Conservation (phyloP, 2,329 filamentous ascomycete species). For the Albophoma yamanashiensis region DNA sequence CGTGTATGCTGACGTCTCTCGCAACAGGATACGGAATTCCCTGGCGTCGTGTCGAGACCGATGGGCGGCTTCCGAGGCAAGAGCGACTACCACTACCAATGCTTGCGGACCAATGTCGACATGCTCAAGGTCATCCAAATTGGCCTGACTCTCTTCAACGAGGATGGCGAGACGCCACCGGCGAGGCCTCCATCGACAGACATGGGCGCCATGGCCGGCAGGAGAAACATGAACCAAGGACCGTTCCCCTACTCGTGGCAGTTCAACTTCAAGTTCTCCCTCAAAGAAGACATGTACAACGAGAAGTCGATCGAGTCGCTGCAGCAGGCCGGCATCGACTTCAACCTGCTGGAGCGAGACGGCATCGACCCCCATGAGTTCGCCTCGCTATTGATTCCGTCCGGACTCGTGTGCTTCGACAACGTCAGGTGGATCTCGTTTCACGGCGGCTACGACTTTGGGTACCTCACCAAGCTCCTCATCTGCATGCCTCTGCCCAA, state of each 20-base stretch:
- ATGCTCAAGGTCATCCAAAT: constrained; percentile 96
- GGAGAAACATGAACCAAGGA: constrained; percentile 28
- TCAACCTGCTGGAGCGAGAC: constrained; percentile 69
- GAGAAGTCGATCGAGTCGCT: constrained; percentile 89
- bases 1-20: neutral
- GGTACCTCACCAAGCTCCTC: constrained; percentile 90
- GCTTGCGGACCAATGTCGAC: constrained; percentile 91
- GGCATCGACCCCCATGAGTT: constrained; percentile 89
- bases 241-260: constrained; percentile 88
- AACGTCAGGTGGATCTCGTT: constrained; percentile 95
- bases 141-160: constrained; percentile 85
- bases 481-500: constrained; percentile 73
- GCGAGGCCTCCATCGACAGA: constrained; percentile 46
- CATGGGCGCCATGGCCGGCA: constrained; percentile 22
- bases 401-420: constrained; percentile 77
- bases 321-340: constrained; percentile 86
- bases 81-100: constrained; percentile 98
- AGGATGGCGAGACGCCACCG: constrained; percentile 79
- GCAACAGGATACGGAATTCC: constrained; percentile 86
- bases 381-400: constrained; percentile 80
- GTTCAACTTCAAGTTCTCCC: constrained; percentile 96
- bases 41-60: constrained; percentile 89
- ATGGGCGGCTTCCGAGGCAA: constrained; percentile 93
- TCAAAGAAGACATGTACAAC: constrained; percentile 96
- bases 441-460: constrained; percentile 97